Evolutionary conservation across 352 stramenopile genomes (phyloP), one percentile per base, ranked within the genome.

Genomic region (Pythium rhizo-oryzae): DNA sequence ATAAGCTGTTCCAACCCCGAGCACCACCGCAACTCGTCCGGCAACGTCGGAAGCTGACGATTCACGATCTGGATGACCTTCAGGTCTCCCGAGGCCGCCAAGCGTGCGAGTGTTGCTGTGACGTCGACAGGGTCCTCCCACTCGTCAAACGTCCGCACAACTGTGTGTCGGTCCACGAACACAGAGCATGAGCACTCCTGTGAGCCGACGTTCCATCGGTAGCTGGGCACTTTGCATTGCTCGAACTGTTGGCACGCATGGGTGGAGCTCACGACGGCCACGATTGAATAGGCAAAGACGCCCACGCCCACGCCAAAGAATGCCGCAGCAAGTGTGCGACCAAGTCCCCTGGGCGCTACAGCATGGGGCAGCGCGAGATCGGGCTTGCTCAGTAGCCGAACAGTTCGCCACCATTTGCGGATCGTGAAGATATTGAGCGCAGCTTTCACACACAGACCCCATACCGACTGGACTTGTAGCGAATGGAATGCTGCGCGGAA

Each of bases 401-500:
- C 82, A 13, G 75, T 78, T 0, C 75, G 74, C 19, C 50, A 58
- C 76, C 80, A 85, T 59, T 84, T 85, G 59, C 72, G 78, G 3
- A 88, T 52, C 0, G 76, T 80, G 0, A 85, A 53, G 1, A 71
- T 19, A 33, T 81, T 79, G 8, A 88, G 71, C 7, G 54, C 70
- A 1, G 56, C 74, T 28, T 84, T 85, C 19, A 76, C 67, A 18
- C 74, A 58, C 0, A 86, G 43, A 7, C 46, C 66, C 0, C 54
- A 51, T 0, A 62, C 43, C 0, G 75, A 70, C 23, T 62, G 72
- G 62, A 90, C 73, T 50, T 79, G 79, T 30, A 90, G 28, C 28
- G 81, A 79, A 21, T 70, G 70, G 59, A 88, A 87, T 8, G 70
- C 79, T 15, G 78, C 77, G 8, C 78, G 73, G 16, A 87, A 79